These are phyloP conservation scores for Collybiopsis luxurians DNA, from an alignment of 768 basidiomycete genomes.

Conservation along the genomic window DNA sequence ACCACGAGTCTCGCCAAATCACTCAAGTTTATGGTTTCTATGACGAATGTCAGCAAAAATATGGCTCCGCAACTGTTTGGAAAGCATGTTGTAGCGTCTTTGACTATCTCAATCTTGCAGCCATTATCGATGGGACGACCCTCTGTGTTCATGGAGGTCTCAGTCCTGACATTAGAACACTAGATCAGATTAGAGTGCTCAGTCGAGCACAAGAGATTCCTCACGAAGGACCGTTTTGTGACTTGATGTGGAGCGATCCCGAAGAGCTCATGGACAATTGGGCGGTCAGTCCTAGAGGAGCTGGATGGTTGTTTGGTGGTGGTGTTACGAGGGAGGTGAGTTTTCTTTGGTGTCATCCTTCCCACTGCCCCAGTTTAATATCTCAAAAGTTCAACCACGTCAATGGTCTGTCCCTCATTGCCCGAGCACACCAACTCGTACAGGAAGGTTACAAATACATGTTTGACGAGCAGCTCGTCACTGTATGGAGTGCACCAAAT, in stretches of 20 bases:
- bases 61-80: constrained; percentile 94
- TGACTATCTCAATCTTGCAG: constrained; percentile 92
- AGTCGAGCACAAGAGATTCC: constrained; percentile 97
- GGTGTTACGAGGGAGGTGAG: constrained; percentile 80
- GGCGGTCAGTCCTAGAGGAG: constrained; percentile 95
- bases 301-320: constrained; percentile 92
- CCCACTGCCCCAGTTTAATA: background rate
- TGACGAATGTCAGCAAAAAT: constrained; percentile 98
- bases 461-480: constrained; percentile 91
- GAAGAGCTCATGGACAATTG: constrained; percentile 88
- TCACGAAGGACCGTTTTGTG: constrained; percentile 98
- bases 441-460: constrained; percentile 96
- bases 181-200: constrained; percentile 92
- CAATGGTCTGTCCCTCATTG: constrained; percentile 84
- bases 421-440: constrained; percentile 94
- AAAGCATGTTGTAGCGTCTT: constrained; percentile 97
- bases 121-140: constrained; percentile 90
- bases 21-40: constrained; percentile 99
- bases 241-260: constrained; percentile 98
- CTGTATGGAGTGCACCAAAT: constrained; percentile 91
- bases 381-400: constrained; percentile 81
- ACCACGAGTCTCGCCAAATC: constrained; percentile 96
- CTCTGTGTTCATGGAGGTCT: constrained; percentile 96
- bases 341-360: constrained; percentile 3
- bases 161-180: constrained; percentile 91